Evolutionary conservation across 1,139 yeast genomes (phyloP), one percentile per base, ranked within the genome.

Genomic region (Pichia sp.): DNA sequence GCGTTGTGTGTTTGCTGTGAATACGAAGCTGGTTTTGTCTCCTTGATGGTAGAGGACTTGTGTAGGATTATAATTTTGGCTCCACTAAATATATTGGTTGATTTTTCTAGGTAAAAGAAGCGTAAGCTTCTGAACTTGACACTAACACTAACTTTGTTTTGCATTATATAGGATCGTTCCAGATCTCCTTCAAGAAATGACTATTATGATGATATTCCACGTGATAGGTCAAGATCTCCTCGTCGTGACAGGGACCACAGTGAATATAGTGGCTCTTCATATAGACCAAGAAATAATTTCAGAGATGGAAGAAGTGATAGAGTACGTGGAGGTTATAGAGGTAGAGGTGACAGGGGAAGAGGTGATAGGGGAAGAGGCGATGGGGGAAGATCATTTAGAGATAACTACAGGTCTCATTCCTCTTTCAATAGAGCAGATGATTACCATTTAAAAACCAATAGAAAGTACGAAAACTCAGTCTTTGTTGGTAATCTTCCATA

Each of bases 401-500:
- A 48, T 24, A 34, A 40, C 11, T 24, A 28, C 37, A 26, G 30
- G 10, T 49, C 52, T 3, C 17, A 28, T 11, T 48, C 59, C 5
- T 31, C 40, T 12, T 35, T 19, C 33, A 23, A 33, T 36, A 51
- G 48, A 22, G 41, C 43, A 15, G 35, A 50, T 28, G 60, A 54
- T 21, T 53, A 50, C 39, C 57, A 56, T 41, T 39, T 51, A 54
- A 42, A 59, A 58, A 46, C 59, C 54, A 80, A 76, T 46, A 71
- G 91, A 62, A 77, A 79, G 59, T 80, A 79, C 56, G 75, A 72
- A 42, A 79, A 81, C 56, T 78, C 85, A 45, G 67, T 82, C 39
- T 83, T 83, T 57, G 72, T 83, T 38, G 89, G 91, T 6, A 83
- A 83, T 56, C 67, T 83, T 43, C 85, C 91, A 8, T 83, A 74